phyloP scores from a whole-genome alignment of 352 stramenopile genomes.

The Pythium guiyangense region DNA sequence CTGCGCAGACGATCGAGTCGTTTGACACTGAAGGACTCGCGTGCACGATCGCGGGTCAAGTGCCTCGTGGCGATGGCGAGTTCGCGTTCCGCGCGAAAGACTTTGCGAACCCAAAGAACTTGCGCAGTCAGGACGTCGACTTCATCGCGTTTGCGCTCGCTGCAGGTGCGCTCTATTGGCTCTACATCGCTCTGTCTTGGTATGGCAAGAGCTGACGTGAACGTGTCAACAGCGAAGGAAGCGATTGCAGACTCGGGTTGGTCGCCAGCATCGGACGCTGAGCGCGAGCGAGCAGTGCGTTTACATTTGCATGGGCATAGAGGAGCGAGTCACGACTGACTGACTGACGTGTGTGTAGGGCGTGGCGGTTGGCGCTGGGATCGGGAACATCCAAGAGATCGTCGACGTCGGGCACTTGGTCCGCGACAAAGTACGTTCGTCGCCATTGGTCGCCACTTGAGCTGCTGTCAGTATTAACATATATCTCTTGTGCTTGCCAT shows the following conservation, averaged over 20 bases:
- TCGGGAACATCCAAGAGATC: slow-evolving; percentile 85
- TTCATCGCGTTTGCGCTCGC: slow-evolving; percentile 86
- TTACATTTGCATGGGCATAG: background rate
- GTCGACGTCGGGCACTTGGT: slow-evolving; percentile 68
- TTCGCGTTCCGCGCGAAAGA: slow-evolving; percentile 61
- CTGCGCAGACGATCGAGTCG: slow-evolving; percentile 35
- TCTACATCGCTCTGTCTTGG: background rate
- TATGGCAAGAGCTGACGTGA: background rate
- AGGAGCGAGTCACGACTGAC: background rate
- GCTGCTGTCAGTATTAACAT: background rate
- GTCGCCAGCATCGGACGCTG: slow-evolving; percentile 52
- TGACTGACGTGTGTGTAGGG: slow-evolving; percentile 28
- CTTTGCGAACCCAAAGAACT: slow-evolving; percentile 62
- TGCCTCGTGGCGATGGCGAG: slow-evolving; percentile 52
- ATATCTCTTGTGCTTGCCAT: background rate
- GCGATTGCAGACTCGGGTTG: slow-evolving; percentile 77
- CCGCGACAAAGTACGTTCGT: slow-evolving; percentile 42
- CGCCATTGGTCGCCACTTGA: too few relatives aligned
- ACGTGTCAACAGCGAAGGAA: slow-evolving; percentile 49
- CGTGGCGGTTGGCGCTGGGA: slow-evolving; percentile 82
- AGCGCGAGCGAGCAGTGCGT: slow-evolving; percentile 57
- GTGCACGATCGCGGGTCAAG: slow-evolving; percentile 67
- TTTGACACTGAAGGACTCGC: slow-evolving; percentile 56
- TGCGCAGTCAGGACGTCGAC: slow-evolving; percentile 71
- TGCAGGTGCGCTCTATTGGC: slow-evolving; percentile 36